Base-by-base conservation (phyloP, 176 grass and related monocot species). In the Triticum turgidum region DNA sequence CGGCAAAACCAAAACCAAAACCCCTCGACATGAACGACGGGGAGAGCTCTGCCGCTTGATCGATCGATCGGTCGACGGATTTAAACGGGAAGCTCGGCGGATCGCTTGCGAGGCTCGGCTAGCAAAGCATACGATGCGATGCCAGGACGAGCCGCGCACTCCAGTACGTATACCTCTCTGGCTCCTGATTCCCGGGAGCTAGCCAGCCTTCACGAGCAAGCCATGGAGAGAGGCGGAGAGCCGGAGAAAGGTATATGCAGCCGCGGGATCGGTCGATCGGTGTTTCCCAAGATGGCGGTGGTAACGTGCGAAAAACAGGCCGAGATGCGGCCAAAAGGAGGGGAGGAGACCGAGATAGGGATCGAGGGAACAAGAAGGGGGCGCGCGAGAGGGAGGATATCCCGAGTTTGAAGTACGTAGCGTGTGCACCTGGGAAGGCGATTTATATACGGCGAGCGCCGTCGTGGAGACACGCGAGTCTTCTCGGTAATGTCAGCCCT, bases 201-300 rank as follows among this genome's bases (percentile, higher is more conserved):
- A 76, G 25, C 69, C 18, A 9, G 56, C 18, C 56, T 79, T 91
- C 86, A 91, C 5, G 63, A 42, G 71, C 42, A 91, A 85, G 62
- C 25, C 45, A 75, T 33, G 87, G 41, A 78, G 21, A 11, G 8
- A 78, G 20, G 81, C 37, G 69, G 17, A 82, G 17, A 13, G 51
- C n/a, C 82, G 47, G 80, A 77, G 81, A 77, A 91, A 91, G 77
- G 81, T 80, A 87, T 84, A 80, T 80, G 39, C 73, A 69, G 33
- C 8, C 22, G 25, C 71, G 21, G 21, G n/a, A 7, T 1, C 69
- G 14, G 17, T 67, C 7, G 61, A 80, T 87, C 61, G 72, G 27
- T 61, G 24, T 62, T 61, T 24, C 72, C 73, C 45, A 76, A 3
- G 73, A 52, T 76, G 44, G 73, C 73, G 73, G 41, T 4, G 29